phyloP scores from a whole-genome alignment of 768 basidiomycete genomes.

The Mycena vulgaris region DNA sequence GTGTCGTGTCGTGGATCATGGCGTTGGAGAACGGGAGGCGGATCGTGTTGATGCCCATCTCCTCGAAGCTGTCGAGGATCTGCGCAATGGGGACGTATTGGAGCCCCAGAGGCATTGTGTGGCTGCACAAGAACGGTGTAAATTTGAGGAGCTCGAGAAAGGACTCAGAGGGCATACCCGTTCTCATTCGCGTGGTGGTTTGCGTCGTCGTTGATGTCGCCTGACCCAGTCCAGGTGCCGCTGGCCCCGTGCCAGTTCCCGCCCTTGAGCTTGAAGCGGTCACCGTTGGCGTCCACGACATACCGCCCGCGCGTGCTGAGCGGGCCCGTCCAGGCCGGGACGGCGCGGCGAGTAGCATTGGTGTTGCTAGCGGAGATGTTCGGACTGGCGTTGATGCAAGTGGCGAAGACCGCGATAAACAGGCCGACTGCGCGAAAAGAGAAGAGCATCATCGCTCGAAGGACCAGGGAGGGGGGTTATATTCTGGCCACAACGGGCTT shows the following conservation, averaged over 20 bases:
- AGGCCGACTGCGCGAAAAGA: too few relatives aligned
- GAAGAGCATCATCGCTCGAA: too few relatives aligned
- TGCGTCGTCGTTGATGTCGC: constrained; percentile 34
- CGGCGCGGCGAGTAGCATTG: constrained; percentile 18
- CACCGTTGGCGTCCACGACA: constrained; percentile 32
- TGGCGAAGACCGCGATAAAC: too few relatives aligned
- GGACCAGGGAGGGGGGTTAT: too few relatives aligned
- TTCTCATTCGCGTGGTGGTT: constrained; percentile 32
- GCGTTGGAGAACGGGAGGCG: constrained; percentile 35
- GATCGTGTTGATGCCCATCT: constrained; percentile 33
- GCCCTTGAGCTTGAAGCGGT: constrained; percentile 32
- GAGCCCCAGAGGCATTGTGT: constrained; percentile 37
- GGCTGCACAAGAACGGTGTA: not conserved
- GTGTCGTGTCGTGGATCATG: constrained; percentile 34
- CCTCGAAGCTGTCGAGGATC: constrained; percentile 37
- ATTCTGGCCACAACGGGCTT: too few relatives aligned
- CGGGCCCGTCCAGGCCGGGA: constrained; percentile 17
- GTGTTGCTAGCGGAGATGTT: too few relatives aligned
- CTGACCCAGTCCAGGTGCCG: constrained; percentile 25
- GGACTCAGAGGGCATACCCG: constrained; percentile 7
- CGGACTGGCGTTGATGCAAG: too few relatives aligned
- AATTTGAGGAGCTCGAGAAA: not conserved
- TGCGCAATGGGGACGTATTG: constrained; percentile 39
- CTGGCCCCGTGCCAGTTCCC: constrained; percentile 35
- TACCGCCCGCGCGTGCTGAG: constrained; percentile 35